phyloP scores from a whole-genome alignment of 148 eudicot genomes.

The Amaranthus hypochondriacus region DNA sequence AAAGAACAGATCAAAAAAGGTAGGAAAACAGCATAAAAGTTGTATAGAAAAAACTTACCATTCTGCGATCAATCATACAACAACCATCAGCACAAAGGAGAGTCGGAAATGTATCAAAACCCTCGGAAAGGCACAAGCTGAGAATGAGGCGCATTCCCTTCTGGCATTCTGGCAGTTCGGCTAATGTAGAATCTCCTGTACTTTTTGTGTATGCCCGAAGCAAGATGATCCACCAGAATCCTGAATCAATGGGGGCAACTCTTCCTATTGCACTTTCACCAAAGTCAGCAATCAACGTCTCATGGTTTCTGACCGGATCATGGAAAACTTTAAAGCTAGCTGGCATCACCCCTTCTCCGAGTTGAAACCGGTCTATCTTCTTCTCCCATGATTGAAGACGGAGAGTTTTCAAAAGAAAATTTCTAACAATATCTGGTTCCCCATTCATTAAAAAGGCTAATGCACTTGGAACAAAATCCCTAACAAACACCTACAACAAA shows the following conservation, averaged over 20 bases:
- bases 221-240: constrained; percentile 98
- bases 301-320: constrained; percentile 71
- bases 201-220: constrained; percentile 87
- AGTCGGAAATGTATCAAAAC: constrained; percentile 94
- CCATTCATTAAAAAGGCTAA: constrained; percentile 97
- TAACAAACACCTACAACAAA: constrained; percentile 68
- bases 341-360: constrained; percentile 99
- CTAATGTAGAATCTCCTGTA: constrained; percentile 87
- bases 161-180: constrained; percentile 94
- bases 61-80: constrained; percentile 95
- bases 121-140: constrained; percentile 88
- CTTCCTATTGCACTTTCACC: constrained; percentile 97
- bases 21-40: neutral
- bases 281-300: constrained; percentile 90
- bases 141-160: constrained; percentile 88
- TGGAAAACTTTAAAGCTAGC: constrained; percentile 94
- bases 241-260: constrained; percentile 97
- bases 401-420: constrained; percentile 79
- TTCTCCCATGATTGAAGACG: constrained; percentile 97
- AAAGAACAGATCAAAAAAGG: neutral
- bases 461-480: constrained; percentile 98
- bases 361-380: constrained; percentile 78
- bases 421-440: constrained; percentile 86
- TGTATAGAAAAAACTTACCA: constrained; percentile 45
- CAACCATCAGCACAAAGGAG: constrained; percentile 96